phyloP scores from a whole-genome alignment of 1,284 basidiomycete species.

The Pholiota adiposa region DNA sequence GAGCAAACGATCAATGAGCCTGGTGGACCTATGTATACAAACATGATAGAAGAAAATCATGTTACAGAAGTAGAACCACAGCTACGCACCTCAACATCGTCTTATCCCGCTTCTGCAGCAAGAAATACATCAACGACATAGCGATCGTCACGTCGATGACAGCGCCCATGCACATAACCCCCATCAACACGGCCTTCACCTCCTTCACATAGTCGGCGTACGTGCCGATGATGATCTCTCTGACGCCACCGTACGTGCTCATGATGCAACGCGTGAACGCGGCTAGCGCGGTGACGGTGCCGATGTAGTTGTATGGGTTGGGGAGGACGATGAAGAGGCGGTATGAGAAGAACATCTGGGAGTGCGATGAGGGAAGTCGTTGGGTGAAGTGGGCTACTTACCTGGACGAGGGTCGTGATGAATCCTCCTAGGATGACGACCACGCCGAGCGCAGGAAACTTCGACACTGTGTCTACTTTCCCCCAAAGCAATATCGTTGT shows the following conservation, averaged over 20 bases:
- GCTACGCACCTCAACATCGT: not conserved
- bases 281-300: not conserved
- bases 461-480: not conserved
- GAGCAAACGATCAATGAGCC: conserved; percentile 3
- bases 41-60: too few relatives aligned
- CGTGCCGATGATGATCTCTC: not conserved
- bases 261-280: not conserved
- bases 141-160: not conserved
- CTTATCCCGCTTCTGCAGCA: not conserved
- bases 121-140: not conserved
- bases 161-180: not conserved
- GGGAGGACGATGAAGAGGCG: not conserved
- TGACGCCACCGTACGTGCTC: not conserved
- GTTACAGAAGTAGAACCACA: too few relatives aligned
- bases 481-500: conserved; percentile 1
- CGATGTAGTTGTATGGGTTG: not conserved
- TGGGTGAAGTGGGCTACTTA: not conserved
- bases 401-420: conserved; percentile 2
- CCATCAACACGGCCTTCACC: not conserved
- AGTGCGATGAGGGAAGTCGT: too few relatives aligned
- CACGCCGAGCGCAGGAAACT: not conserved
- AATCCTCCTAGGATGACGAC: not conserved
- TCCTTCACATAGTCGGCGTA: not conserved
- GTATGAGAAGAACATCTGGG: conserved; percentile 3
- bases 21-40: not conserved